Base-by-base conservation (phyloP, 2,329 filamentous ascomycete genomes). In the Penicillium sp. region DNA sequence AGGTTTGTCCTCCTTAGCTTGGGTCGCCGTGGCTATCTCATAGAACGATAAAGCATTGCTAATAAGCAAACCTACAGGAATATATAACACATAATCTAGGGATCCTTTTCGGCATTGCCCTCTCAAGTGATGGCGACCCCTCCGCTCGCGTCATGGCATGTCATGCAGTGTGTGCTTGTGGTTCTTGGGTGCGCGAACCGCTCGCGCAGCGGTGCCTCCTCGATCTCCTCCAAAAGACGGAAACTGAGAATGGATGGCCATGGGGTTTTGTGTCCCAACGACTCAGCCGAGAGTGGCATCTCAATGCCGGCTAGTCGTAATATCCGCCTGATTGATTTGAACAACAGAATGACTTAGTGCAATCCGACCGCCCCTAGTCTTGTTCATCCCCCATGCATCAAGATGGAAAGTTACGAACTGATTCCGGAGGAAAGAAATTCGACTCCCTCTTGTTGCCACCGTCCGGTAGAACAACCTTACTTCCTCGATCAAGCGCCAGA, bases 81-180 rank as follows among this genome's bases (percentile, higher is more conserved):
- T 67, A 71, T 23, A 62, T 75, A 17, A 61, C 63, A 1, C 65
- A 70, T 30, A 75, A 72, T n/a, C 64, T 76, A 1, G 66, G 68
- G 19, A 69, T 72, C 35, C 64, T 76, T 11, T 75, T 75, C 31
- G 74, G 74, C 35, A 75, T 76, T 35, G 73, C 72, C 15, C 64
- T 74, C 2, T 75, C 74, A 3, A 69, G 68, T 3, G 74, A 76
- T 26, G 71, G 75, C 45, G 73, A 75, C 29, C 71, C 71, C n/a
- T 69, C 73, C 1, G 59, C 73, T 23, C 72, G 72, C 30, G 70
- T 73, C 29, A 75, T 75, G 66, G 73, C 74, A 30, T 73, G 73
- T 49, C 71, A 76, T 54, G 72, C 72, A 17, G 64, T 76, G 5
- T 72, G 70, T 66, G 73, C 71, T 31, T 76, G 74, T 52, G 66